phyloP scores from a whole-genome alignment of 2,329 filamentous ascomycete species.

The Simplicillium sp. region DNA sequence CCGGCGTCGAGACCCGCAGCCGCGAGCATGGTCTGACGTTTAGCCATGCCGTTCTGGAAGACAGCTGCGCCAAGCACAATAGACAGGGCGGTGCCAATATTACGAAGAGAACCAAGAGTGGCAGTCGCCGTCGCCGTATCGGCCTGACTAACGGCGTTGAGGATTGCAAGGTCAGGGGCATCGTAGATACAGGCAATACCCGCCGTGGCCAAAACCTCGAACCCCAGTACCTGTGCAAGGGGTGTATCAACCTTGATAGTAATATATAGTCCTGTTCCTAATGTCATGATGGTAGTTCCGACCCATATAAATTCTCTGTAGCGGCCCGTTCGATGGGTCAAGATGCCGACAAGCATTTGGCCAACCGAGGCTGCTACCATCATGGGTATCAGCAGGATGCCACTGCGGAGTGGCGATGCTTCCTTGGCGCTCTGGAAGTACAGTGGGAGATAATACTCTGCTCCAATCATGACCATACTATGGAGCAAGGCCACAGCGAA shows the following conservation, averaged over 20 bases:
- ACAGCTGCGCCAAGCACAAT: constrained; percentile 43
- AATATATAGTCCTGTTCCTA: constrained; percentile 50
- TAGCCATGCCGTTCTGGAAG: constrained; percentile 28
- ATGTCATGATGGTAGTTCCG: constrained; percentile 43
- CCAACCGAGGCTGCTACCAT: constrained; percentile 20
- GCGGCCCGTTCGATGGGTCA: constrained; percentile 36
- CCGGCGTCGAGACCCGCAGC: constrained; percentile 1
- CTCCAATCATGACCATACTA: constrained; percentile 38
- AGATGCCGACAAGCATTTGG: constrained; percentile 17
- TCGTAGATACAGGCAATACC: constrained; percentile 57
- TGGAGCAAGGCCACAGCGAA: constrained; percentile 37
- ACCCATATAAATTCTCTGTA: constrained; percentile 46
- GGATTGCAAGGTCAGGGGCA: constrained; percentile 52
- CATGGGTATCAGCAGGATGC: constrained; percentile 4
- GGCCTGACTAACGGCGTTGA: constrained; percentile 47
- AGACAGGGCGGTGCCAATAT: constrained; percentile 46
- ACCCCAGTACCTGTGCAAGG: constrained; percentile 39
- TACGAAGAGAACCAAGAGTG: constrained; percentile 50
- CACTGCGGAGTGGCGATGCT: constrained; percentile 18
- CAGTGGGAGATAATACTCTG: constrained; percentile 62
- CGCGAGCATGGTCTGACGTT: constrained; percentile 12
- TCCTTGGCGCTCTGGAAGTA: constrained; percentile 62
- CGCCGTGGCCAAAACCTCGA: constrained; percentile 49
- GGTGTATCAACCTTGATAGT: constrained; percentile 41
- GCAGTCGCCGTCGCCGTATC: constrained; percentile 56